Evolutionary conservation across 768 basidiomycete genomes (phyloP).

Genomic region (Psilocybe subaeruginosa): DNA sequence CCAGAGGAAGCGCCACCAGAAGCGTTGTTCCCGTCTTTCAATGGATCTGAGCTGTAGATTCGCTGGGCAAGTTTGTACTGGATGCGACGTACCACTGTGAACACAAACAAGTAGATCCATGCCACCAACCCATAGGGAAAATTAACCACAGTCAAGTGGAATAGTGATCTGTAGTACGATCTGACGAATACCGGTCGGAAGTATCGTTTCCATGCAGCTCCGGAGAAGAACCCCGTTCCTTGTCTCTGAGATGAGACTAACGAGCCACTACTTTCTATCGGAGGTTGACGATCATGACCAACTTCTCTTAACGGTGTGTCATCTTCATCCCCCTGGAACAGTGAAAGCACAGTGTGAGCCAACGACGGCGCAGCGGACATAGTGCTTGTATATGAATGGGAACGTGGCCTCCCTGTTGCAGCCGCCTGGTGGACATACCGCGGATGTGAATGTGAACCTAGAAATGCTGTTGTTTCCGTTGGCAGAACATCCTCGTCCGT

Average conservation of each 20-base stretch:
- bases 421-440: slow-evolving; percentile 22
- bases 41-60: not conserved
- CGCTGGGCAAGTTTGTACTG: not conserved
- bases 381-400: slow-evolving; percentile 60
- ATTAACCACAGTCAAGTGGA: slow-evolving; percentile 75
- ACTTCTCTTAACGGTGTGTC: slow-evolving; percentile 38
- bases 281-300: slow-evolving; percentile 31
- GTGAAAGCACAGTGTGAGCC: slow-evolving; percentile 67
- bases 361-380: slow-evolving; percentile 64
- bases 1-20: slow-evolving; percentile 78
- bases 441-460: slow-evolving; percentile 26
- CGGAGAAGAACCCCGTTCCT: slow-evolving; percentile 32
- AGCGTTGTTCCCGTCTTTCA: slow-evolving; percentile 75
- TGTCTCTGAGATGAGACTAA: slow-evolving; percentile 12
- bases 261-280: slow-evolving; percentile 17
- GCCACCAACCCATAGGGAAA: slow-evolving; percentile 79
- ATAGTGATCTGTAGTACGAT: slow-evolving; percentile 66
- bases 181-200: slow-evolving; percentile 60
- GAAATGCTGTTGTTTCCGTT: slow-evolving; percentile 53
- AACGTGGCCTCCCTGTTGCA: slow-evolving; percentile 44
- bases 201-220: slow-evolving; percentile 53
- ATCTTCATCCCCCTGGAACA: slow-evolving; percentile 58
- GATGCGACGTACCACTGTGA: slow-evolving; percentile 67
- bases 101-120: slow-evolving; percentile 81
- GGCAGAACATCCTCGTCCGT: slow-evolving; percentile 34